phyloP scores from a whole-genome alignment of 2,329 filamentous ascomycete species.

The Claviceps humidiphila region DNA sequence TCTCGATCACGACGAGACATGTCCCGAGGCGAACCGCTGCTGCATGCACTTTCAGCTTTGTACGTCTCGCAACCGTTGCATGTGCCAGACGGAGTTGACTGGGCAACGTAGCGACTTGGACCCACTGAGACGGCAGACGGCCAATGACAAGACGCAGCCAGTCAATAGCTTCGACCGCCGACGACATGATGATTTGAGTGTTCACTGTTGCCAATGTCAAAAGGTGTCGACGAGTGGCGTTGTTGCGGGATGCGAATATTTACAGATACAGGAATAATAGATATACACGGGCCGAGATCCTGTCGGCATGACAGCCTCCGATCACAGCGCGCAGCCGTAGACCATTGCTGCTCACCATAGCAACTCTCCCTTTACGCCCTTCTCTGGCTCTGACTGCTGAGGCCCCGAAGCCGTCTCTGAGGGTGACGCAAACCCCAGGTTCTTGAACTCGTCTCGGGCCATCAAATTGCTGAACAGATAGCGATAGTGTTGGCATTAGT shows the following conservation, averaged over 20 bases:
- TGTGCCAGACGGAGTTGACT: conserved; percentile 9
- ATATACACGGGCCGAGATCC: not conserved
- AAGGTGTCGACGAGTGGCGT: not conserved
- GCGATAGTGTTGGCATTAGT: not conserved
- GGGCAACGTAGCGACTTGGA: conserved; percentile 10
- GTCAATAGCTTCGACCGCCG: not conserved
- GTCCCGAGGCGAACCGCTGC: not conserved
- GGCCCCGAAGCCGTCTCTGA: conserved; percentile 5
- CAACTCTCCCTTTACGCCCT: conserved; percentile 24
- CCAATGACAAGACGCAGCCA: not conserved
- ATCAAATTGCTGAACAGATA: conserved; percentile 61
- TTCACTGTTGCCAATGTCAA: no score
- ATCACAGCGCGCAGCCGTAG: not conserved
- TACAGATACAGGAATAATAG: not conserved
- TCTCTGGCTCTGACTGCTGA: conserved; percentile 15
- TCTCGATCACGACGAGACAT: not conserved
- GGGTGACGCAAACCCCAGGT: conserved; percentile 57
- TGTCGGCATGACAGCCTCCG: not conserved
- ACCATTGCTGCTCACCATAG: conserved; percentile 15
- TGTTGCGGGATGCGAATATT: not conserved
- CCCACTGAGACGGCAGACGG: not conserved
- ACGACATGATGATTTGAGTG: no score
- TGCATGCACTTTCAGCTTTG: conserved; percentile 5
- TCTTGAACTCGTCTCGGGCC: conserved; percentile 90
- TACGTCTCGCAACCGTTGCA: conserved; percentile 5